A percentile compares a stretch with the other conserved stretches of the same genome.
These are phyloP conservation scores for Camelina sativa DNA, from an alignment of 345 rosid genomes.

Conservation along the genomic window DNA sequence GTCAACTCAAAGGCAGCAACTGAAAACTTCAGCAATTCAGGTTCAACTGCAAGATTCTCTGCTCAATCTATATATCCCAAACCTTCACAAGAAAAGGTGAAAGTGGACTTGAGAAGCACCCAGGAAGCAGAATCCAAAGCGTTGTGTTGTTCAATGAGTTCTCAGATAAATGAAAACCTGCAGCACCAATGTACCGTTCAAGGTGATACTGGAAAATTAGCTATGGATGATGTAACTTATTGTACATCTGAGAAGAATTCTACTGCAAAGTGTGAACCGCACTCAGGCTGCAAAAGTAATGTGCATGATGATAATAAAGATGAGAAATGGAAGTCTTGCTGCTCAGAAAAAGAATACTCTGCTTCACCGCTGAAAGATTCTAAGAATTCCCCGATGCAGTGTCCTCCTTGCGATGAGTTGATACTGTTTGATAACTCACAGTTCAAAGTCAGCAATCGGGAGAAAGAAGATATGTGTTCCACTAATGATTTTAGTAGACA, in stretches of 20 bases:
- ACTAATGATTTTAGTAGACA: constrained; percentile 30
- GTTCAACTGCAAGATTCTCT: constrained; percentile 36
- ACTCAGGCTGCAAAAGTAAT: constrained; percentile 24
- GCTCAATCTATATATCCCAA: constrained; percentile 32
- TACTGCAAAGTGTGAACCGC: constrained; percentile 36
- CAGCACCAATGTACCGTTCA: constrained; percentile 36
- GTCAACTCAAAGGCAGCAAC: constrained; percentile 37
- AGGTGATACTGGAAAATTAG: constrained; percentile 42
- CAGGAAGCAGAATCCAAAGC: constrained; percentile 38
- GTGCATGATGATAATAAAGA: constrained; percentile 30
- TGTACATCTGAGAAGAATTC: constrained; percentile 40
- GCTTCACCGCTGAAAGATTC: constrained; percentile 27
- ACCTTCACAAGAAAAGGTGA: constrained; percentile 44
- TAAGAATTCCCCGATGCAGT: constrained; percentile 31
- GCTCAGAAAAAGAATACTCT: constrained; percentile 21
- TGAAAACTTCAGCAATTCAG: constrained; percentile 31
- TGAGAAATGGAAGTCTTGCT: constrained; percentile 35
- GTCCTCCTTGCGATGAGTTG: constrained; percentile 37
- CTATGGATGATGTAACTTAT: constrained; percentile 27
- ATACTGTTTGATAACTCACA: constrained; percentile 34
- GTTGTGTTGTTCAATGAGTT: constrained; percentile 34
- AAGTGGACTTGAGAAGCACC: constrained; percentile 37
- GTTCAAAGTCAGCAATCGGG: constrained; percentile 28
- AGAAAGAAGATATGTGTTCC: constrained; percentile 36
- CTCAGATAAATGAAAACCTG: constrained; percentile 41